Conservation (phyloP, 257 asterid species). For the Dorcoceras hygrometricum region DNA sequence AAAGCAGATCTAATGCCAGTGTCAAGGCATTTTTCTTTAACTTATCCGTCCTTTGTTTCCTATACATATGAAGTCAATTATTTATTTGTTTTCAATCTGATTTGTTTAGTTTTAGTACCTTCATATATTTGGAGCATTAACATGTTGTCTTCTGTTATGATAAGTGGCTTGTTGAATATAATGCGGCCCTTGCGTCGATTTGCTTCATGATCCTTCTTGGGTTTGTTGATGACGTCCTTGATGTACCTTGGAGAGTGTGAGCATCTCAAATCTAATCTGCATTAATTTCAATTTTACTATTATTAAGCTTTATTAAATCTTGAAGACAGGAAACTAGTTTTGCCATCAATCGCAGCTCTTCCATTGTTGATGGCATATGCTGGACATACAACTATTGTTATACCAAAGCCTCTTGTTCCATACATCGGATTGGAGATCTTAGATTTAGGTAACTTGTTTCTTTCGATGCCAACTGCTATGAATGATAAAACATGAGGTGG, state of each 20-base stretch:
- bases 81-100: neutral
- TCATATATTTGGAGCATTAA: constrained; percentile 17
- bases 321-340: constrained; percentile 67
- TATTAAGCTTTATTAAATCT: constrained; percentile 32
- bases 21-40: neutral
- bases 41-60: neutral
- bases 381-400: constrained; percentile 80
- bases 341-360: constrained; percentile 91
- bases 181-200: constrained; percentile 92
- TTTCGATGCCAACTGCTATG: neutral
- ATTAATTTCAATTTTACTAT: constrained; percentile 22
- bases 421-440: constrained; percentile 59
- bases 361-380: constrained; percentile 95
- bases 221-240: constrained; percentile 96
- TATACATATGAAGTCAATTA: neutral
- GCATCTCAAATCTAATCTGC: constrained; percentile 28
- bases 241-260: constrained; percentile 99
- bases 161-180: constrained; percentile 98
- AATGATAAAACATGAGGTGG: neutral
- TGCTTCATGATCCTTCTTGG: constrained; percentile 97
- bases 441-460: constrained; percentile 56
- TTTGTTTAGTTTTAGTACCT: neutral
- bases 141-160: neutral
- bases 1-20: neutral
- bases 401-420: constrained; percentile 81